Conservation (phyloP, 371 early-diverging fungal species). For the Rhizopus delemar region DNA sequence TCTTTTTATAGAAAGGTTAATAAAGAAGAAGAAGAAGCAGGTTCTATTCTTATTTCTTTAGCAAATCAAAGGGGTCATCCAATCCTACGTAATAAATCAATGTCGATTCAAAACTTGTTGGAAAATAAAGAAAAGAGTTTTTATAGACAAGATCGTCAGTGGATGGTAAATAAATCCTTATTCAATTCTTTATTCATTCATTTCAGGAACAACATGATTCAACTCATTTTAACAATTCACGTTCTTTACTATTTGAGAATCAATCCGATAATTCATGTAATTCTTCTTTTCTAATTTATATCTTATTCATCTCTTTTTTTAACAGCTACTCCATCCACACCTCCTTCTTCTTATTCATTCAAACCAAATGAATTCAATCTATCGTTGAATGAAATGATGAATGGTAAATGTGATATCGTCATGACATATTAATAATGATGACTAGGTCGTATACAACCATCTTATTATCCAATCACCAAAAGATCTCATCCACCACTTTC, state of each 20-base stretch:
- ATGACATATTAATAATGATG: too few species aligned
- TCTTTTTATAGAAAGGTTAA: not conserved
- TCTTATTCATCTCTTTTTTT: not conserved
- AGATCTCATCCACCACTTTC: not conserved
- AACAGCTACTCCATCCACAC: not conserved
- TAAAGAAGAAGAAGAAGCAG: constrained; percentile 44
- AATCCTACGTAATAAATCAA: constrained; percentile 16
- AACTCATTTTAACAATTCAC: too few species aligned
- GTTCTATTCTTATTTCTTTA: constrained; percentile 40
- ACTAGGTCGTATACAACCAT: not conserved
- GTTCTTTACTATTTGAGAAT: not conserved
- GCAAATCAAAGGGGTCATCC: constrained; percentile 22
- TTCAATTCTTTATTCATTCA: not conserved
- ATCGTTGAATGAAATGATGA: not conserved
- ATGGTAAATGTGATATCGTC: not conserved
- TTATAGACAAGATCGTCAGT: not conserved
- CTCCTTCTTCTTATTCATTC: not conserved
- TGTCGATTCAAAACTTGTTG: constrained; percentile 41
- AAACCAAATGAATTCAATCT: not conserved
- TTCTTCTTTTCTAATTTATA: not conserved
- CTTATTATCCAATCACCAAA: not conserved
- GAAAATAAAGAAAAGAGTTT: constrained; percentile 16
- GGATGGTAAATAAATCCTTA: not conserved
- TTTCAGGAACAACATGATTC: not conserved
- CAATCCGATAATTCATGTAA: not conserved